phyloP scores from a whole-genome alignment of 1,139 yeast species.

The Scheffersomyces lignicola region DNA sequence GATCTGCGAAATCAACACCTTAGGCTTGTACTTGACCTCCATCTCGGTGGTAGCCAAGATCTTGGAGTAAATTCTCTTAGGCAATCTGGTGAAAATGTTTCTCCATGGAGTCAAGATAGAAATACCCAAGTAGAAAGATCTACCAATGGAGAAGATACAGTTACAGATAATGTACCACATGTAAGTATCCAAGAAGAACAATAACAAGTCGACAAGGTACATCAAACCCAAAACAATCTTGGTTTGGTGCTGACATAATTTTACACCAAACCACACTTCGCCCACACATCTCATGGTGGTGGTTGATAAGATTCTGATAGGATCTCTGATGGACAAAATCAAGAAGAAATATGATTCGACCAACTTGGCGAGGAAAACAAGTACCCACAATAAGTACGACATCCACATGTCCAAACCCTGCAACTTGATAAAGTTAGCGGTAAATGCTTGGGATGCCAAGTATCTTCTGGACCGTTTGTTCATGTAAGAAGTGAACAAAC shows the following conservation, averaged over 20 bases:
- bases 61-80: slow-evolving; percentile 97
- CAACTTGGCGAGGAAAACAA: slow-evolving; percentile 86
- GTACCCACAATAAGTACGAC: slow-evolving; percentile 87
- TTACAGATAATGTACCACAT: slow-evolving; percentile 97
- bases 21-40: slow-evolving; percentile 98
- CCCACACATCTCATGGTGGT: slow-evolving; percentile 62
- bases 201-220: slow-evolving; percentile 86
- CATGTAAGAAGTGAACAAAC: slow-evolving; percentile 90
- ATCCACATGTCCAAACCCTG: slow-evolving; percentile 93
- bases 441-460: slow-evolving; percentile 92
- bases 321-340: slow-evolving; percentile 89
- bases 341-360: slow-evolving; percentile 91
- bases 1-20: slow-evolving; percentile 95
- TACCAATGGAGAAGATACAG: slow-evolving; percentile 93
- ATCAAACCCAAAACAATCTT: slow-evolving; percentile 87
- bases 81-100: slow-evolving; percentile 94
- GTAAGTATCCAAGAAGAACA: slow-evolving; percentile 97
- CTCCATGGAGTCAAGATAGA: slow-evolving; percentile 99
- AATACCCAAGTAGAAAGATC: slow-evolving; percentile 97
- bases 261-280: slow-evolving; percentile 82
- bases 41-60: slow-evolving; percentile 96
- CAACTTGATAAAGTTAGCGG: slow-evolving; percentile 84
- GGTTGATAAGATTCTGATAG: slow-evolving; percentile 67
- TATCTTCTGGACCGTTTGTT: slow-evolving; percentile 85
- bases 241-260: slow-evolving; percentile 80